Percentiles rank a stretch among this genome's conserved stretches.
Evolutionary conservation across 768 basidiomycete genomes (phyloP).

Genomic region (Suillus plorans): DNA sequence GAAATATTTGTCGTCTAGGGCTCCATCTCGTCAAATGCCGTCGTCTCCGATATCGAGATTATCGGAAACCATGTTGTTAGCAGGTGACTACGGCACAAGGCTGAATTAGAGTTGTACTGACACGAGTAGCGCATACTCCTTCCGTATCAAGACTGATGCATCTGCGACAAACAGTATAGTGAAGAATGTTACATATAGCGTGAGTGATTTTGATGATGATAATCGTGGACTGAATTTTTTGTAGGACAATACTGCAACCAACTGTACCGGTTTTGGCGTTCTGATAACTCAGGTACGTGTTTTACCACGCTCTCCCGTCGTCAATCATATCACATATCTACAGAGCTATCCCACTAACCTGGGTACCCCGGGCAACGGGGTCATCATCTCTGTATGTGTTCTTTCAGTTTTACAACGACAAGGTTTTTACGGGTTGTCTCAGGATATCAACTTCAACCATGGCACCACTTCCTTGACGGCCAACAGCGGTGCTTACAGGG

Average conservation of each 20-base stretch:
- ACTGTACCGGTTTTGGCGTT: slow-evolving; percentile 50
- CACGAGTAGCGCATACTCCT: slow-evolving; percentile 43
- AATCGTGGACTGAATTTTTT: slow-evolving; percentile 1
- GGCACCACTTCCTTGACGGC: slow-evolving; percentile 45
- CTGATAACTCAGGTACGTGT: slow-evolving; percentile 53
- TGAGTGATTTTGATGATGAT: slow-evolving; percentile 19
- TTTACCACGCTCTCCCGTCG: not conserved
- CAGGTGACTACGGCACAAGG: slow-evolving; percentile 36
- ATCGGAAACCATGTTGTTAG: slow-evolving; percentile 52
- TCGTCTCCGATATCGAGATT: slow-evolving; percentile 49
- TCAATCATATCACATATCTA: not conserved
- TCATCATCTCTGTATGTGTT: slow-evolving; percentile 51
- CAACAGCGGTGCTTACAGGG: slow-evolving; percentile 38
- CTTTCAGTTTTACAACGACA: not conserved
- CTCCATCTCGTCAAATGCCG: slow-evolving; percentile 47
- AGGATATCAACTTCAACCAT: slow-evolving; percentile 51
- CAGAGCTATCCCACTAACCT: slow-evolving; percentile 58
- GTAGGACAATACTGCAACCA: slow-evolving; percentile 53
- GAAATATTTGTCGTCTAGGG: slow-evolving; percentile 38
- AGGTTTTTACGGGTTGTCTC: not conserved
- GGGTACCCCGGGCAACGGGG: slow-evolving; percentile 58
- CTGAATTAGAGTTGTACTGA: not conserved
- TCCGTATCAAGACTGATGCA: slow-evolving; percentile 61
- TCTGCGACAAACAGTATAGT: slow-evolving; percentile 47
- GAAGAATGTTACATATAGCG: slow-evolving; percentile 48